Evolutionary conservation across 2,329 filamentous ascomycete genomes (phyloP), one percentile per base, ranked within the genome.

Genomic region (Colletotrichum sp.): DNA sequence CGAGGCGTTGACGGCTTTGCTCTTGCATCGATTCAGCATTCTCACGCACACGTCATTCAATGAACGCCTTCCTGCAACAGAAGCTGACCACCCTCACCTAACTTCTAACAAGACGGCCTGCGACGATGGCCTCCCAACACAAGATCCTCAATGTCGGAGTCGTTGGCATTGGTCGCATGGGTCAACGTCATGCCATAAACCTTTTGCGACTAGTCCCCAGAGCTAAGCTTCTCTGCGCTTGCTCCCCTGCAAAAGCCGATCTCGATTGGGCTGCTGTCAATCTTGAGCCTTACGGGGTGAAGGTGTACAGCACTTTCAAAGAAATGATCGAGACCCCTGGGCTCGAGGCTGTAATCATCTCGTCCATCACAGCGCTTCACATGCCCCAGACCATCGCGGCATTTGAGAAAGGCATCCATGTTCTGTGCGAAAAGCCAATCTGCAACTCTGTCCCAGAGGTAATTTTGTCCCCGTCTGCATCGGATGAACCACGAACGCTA

Each of bases 381-480:
- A 90, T 90, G 1, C 85, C 90, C 74, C 88, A 92, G 78, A 86
- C 90, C 1, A 88, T 91, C 78, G 86, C 88, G 77, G 90, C 90
- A 10, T 91, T 92, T 67, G 80, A 90, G 65, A 85, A 85, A 15
- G 86, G 88, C 60, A 86, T 89, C 77, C 90, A 92, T 79, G 90
- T 92, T 0, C 82, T 92, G 21, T 92, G 90, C 79, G 90, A 92
- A 83, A 92, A 92, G 83, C 90, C 90, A 2, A 80, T 92, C 34
- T 89, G 87, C 57, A 93, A 91, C 2, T 89, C 86, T 74, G 85
- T 92, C 16, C 90, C 92, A 77, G 85, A 92, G 70, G 91, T 92
- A 83, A 58, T 28, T 10, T 13, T 58, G 24, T 7, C 43, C 8
- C 43, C 43, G 12, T 21, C n/a, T 52, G 43, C 43, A 52, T 21